phyloP scores from a whole-genome alignment of 495 filamentous ascomycete genomes.

The Trichoderma parareesei region DNA sequence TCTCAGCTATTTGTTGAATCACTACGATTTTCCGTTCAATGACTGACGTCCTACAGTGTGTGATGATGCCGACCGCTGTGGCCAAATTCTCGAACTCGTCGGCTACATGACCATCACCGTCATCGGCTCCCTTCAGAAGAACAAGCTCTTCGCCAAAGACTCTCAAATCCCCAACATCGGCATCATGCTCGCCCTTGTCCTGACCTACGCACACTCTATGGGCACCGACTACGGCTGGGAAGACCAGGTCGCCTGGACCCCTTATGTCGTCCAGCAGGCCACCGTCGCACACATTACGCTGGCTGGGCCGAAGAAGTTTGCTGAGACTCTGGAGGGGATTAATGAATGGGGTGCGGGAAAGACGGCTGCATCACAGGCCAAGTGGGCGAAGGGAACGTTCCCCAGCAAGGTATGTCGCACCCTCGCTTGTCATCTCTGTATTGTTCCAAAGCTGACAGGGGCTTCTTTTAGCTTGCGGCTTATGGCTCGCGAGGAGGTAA shows the following conservation, averaged over 20 bases:
- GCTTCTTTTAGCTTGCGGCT: not conserved
- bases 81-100: not conserved
- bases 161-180: conserved; percentile 5
- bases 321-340: not conserved
- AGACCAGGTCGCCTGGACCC: not conserved
- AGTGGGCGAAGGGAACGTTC: not conserved
- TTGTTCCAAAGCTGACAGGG: not conserved
- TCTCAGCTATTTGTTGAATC: no score
- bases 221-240: not conserved
- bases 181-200: not conserved
- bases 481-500: not conserved
- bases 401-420: not conserved
- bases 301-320: not conserved
- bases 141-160: not conserved
- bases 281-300: not conserved
- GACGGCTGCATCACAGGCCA: not conserved
- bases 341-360: not conserved
- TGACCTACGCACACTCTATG: not conserved
- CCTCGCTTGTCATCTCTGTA: not conserved
- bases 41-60: not conserved
- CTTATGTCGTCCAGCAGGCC: not conserved
- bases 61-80: not conserved
- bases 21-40: no score
- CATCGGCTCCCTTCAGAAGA: not conserved
- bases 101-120: not conserved